Evolutionary conservation across 305 asterid genomes (phyloP).

Genomic region (Fraxinus baroniana): DNA sequence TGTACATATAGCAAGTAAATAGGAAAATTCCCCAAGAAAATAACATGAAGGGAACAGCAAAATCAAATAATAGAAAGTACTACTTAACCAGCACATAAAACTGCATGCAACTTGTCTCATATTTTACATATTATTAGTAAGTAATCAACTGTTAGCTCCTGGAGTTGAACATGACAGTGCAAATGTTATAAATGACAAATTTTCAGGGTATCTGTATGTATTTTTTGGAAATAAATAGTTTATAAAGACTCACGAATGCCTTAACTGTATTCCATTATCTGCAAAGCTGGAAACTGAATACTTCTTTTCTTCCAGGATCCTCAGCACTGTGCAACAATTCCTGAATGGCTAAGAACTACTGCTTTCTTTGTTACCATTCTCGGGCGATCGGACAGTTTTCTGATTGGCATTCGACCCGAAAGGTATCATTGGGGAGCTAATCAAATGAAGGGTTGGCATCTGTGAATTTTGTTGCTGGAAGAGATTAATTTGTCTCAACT

Average conservation of each 20-base stretch:
- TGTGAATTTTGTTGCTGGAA: conserved; percentile 35
- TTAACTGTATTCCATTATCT: neutral
- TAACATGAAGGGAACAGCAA: neutral
- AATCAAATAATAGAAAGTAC: neutral
- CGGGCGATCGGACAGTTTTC: conserved; percentile 24
- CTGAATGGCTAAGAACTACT: conserved; percentile 20
- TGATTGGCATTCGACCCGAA: conserved; percentile 26
- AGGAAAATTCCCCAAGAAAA: neutral
- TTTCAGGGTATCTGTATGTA: neutral
- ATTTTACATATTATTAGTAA: neutral
- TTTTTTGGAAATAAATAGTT: neutral
- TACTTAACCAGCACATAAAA: neutral
- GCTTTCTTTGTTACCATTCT: conserved; percentile 23
- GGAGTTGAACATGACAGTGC: conserved; percentile 13
- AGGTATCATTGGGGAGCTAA: conserved; percentile 39
- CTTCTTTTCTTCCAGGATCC: neutral
- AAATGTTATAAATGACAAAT: conserved; percentile 22
- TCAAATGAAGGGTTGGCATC: conserved; percentile 56
- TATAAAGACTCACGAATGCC: neutral
- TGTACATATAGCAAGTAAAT: neutral
- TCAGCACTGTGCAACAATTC: neutral
- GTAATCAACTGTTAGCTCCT: neutral
- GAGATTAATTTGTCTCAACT: conserved; percentile 35
- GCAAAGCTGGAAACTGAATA: neutral
- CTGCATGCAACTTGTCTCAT: neutral